phyloP scores from a whole-genome alignment of 805 yeast genomes.

The Pichia deserticola region DNA sequence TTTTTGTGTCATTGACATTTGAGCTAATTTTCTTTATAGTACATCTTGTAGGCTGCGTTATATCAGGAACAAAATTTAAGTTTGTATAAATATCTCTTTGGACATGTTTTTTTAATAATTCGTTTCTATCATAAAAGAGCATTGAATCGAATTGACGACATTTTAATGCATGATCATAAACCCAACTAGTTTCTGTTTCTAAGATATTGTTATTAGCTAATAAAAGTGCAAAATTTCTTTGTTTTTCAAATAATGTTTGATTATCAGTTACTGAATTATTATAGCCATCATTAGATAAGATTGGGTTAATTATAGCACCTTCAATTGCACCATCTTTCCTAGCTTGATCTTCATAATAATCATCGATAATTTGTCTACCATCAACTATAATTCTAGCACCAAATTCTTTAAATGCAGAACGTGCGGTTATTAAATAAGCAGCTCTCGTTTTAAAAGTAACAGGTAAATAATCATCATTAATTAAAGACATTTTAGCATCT shows the following conservation, averaged over 20 bases:
- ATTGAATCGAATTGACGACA: slow-evolving; percentile 64
- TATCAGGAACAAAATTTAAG: slow-evolving; percentile 61
- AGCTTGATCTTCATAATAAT: slow-evolving; percentile 69
- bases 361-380: slow-evolving; percentile 78
- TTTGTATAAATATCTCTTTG: slow-evolving; percentile 80
- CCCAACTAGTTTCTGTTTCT: slow-evolving; percentile 42
- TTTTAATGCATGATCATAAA: slow-evolving; percentile 75
- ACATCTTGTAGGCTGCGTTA: slow-evolving; percentile 56
- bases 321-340: slow-evolving; percentile 53
- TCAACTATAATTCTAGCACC: slow-evolving; percentile 78
- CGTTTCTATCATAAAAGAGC: slow-evolving; percentile 49
- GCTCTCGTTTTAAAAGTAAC: slow-evolving; percentile 86
- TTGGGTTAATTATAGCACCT: slow-evolving; percentile 43
- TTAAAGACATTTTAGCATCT: slow-evolving; percentile 75
- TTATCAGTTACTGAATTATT: slow-evolving; percentile 17
- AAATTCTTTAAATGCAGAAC: slow-evolving; percentile 83
- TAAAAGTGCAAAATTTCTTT: slow-evolving; percentile 5
- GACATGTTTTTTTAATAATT: slow-evolving; percentile 45
- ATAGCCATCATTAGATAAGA: slow-evolving; percentile 13
- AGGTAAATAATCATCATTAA: slow-evolving; percentile 75
- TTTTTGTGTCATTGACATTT: slow-evolving; percentile 25
- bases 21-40: slow-evolving; percentile 22
- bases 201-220: slow-evolving; percentile 7
- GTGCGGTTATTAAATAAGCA: slow-evolving; percentile 84
- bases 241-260: slow-evolving; percentile 3